Evolutionary conservation across 164 flowering plant genomes (phyloP).

Genomic region (Platanus orientalis): DNA sequence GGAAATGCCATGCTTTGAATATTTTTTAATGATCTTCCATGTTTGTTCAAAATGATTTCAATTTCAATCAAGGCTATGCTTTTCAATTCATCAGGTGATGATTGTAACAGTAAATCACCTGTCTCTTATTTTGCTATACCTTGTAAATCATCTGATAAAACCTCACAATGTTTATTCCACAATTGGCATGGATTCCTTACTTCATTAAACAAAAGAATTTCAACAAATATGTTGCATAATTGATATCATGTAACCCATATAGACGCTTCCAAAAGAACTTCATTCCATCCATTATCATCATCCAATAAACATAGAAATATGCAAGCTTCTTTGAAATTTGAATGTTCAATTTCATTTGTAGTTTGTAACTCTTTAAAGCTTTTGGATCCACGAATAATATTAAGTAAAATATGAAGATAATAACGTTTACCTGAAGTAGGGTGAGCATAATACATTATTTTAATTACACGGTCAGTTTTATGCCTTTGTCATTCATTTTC

Average conservation of each 20-base stretch:
- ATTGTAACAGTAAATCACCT: neutral
- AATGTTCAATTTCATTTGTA: neutral
- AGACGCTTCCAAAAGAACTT: neutral
- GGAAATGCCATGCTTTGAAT: neutral
- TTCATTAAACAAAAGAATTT: neutral
- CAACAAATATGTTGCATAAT: neutral
- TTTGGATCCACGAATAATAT: neutral
- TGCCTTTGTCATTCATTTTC: neutral
- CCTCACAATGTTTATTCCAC: neutral
- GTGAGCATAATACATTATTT: slow-evolving; percentile 2
- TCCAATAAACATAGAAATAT: slow-evolving; percentile 3
- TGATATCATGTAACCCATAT: neutral
- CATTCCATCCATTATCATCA: slow-evolving; percentile 12
- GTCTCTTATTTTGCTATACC: neutral
- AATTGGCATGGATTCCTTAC: neutral
- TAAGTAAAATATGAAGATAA: slow-evolving; percentile 5
- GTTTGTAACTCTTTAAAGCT: slow-evolving; percentile 4
- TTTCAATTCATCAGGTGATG: neutral
- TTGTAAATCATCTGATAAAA: neutral
- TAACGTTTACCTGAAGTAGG: slow-evolving; percentile 2
- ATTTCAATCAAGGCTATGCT: neutral
- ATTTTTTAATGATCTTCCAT: neutral
- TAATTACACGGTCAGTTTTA: neutral
- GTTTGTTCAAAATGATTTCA: too few relatives aligned
- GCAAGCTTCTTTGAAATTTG: slow-evolving; percentile 10